Evolutionary conservation across 371 early-diverging fungal genomes (phyloP), one percentile per base, ranked within the genome.

Genomic region (Circinella umbellata): DNA sequence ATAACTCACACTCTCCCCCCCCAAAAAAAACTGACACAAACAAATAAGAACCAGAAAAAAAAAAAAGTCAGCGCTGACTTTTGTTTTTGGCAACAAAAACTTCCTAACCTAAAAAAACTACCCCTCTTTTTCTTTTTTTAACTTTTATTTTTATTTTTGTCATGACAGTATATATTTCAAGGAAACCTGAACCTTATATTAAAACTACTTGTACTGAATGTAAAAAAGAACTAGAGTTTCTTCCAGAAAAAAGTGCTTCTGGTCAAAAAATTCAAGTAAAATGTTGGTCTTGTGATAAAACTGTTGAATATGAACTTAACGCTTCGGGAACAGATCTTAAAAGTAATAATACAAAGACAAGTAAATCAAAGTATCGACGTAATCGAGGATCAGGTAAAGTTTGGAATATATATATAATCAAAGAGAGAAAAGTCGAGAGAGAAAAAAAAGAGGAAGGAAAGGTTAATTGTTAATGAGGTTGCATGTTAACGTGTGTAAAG

Each of bases 261-360:
- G 76, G 71, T 15, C 67, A 77, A 55, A 78, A 66, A 67, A 78
- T 80, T 8, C 70, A 78, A 36, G 85, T 85, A 2, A 74, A 85
- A 75, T 89, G 90, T 68, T 88, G 85, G 76, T 70, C 82, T 42
- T 89, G 90, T 73, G 61, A 74, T 57, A 76, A 81, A 68, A 74
- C 79, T 37, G 78, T 75, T 4, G 78, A 75, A 34, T 87, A 86
- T 63, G 82, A 82, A 70, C 78, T 89, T 27, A 75, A 78, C 38
- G 81, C 84, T 54, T 70, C 78, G 54, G 77, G 85, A 61, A 70
- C 64, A 3, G 74, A 73, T 27, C 37, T 78, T 38, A 80, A 81
- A 67, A 67, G 75, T 10, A 66, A 69, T 38, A 74, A 71, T 49
- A 68, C 55, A 18, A 69, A 76, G 5, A 15, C 68, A 13, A 27